These are phyloP conservation scores for Millerozyma miso DNA, from an alignment of 805 yeast genomes.

Conservation along the genomic window DNA sequence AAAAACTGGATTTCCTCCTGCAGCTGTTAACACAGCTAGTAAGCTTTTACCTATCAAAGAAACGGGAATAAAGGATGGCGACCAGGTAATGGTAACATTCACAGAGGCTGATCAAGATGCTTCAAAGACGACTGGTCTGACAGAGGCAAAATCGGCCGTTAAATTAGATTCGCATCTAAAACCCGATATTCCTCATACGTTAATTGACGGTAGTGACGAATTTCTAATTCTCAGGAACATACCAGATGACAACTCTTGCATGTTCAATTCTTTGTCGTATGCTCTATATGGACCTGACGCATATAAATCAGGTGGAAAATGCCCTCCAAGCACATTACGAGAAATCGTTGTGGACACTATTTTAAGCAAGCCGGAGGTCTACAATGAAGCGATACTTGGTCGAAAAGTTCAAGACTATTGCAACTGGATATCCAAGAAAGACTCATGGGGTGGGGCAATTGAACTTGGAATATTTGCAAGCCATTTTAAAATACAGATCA, in stretches of 20 bases:
- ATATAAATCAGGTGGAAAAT: slow-evolving; percentile 19
- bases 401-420: slow-evolving; percentile 45
- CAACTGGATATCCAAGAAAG: slow-evolving; percentile 55
- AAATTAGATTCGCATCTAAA: background rate
- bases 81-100: slow-evolving; percentile 44
- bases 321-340: slow-evolving; percentile 43
- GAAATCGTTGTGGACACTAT: slow-evolving; percentile 48
- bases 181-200: slow-evolving; percentile 23
- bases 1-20: slow-evolving; percentile 63
- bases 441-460: slow-evolving; percentile 83
- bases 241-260: slow-evolving; percentile 76
- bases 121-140: slow-evolving; percentile 1
- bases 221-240: slow-evolving; percentile 51
- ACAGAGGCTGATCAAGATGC: slow-evolving; percentile 5
- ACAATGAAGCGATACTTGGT: slow-evolving; percentile 57
- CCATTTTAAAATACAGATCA: slow-evolving; percentile 47
- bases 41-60: slow-evolving; percentile 26
- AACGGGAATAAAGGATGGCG: slow-evolving; percentile 54
- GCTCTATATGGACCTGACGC: slow-evolving; percentile 38
- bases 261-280: slow-evolving; percentile 63
- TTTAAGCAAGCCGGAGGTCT: slow-evolving; percentile 32
- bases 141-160: slow-evolving; percentile 2
- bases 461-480: slow-evolving; percentile 62
- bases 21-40: slow-evolving; percentile 27
- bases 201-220: slow-evolving; percentile 17